Evolutionary conservation across 768 basidiomycete species (phyloP).

Genomic region (Thelephora aurantiotincta): DNA sequence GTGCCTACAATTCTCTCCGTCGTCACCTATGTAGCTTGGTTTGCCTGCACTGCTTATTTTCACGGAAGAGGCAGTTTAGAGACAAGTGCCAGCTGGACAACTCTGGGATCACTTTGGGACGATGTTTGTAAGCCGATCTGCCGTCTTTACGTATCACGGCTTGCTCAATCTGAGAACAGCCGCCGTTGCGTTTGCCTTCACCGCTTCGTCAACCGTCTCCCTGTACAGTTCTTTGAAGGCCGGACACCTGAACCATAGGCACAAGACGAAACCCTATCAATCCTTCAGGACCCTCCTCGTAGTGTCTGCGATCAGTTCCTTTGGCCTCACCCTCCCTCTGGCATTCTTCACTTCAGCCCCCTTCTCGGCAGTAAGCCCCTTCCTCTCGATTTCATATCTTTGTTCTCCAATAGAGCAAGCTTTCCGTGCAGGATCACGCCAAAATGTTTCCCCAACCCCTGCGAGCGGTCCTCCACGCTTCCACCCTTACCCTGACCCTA

Average conservation of each 20-base stretch:
- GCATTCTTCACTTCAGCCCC: conserved; percentile 36
- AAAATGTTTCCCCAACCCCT: conserved; percentile 12
- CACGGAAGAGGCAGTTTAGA: conserved; percentile 32
- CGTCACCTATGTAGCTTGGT: conserved; percentile 45
- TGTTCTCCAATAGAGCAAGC: conserved; percentile 4
- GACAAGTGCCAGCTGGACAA: conserved; percentile 21
- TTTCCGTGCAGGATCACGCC: conserved; percentile 1
- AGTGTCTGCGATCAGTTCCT: conserved; percentile 32
- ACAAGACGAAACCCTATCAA: conserved; percentile 31
- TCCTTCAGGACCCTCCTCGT: conserved; percentile 47
- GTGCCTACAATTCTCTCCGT: conserved; percentile 49
- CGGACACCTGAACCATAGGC: conserved; percentile 19
- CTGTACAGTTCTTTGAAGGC: conserved; percentile 48
- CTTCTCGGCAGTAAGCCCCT: conserved; percentile 23
- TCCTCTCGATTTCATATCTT: conserved; percentile 14
- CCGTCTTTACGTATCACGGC: background rate
- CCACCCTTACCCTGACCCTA: conserved; percentile 41
- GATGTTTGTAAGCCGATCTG: conserved; percentile 37
- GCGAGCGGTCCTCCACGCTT: conserved; percentile 28
- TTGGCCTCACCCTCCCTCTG: conserved; percentile 40
- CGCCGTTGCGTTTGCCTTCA: conserved; percentile 48
- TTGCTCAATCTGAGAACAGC: conserved; percentile 21
- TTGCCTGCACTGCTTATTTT: conserved; percentile 36
- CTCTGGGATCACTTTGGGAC: conserved; percentile 43
- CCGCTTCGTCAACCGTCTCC: conserved; percentile 49